Percentiles rank a stretch among this genome's conserved stretches.
phyloP scores from a whole-genome alignment of 805 yeast species.

The Candida sakaeoensis region DNA sequence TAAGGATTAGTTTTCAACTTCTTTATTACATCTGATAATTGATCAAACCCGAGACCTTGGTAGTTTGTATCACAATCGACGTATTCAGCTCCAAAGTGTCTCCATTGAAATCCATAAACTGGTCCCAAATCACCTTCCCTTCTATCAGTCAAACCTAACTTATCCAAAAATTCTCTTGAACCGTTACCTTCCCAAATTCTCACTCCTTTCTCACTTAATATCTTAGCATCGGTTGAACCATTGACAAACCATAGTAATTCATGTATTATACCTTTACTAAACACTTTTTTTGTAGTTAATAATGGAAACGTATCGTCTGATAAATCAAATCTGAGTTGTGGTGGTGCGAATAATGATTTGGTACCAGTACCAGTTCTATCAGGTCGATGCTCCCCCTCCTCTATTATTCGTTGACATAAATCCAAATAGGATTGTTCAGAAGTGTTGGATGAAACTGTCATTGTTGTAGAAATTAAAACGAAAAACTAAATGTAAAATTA shows the following conservation, averaged over 20 bases:
- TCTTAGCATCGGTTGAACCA: conserved; percentile 86
- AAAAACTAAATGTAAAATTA: background rate
- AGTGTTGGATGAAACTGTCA: conserved; percentile 30
- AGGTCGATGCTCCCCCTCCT: conserved; percentile 84
- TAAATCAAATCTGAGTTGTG: conserved; percentile 82
- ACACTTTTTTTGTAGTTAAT: conserved; percentile 89
- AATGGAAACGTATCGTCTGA: conserved; percentile 76
- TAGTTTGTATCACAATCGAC: conserved; percentile 84
- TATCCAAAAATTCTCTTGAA: conserved; percentile 83
- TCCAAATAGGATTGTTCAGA: conserved; percentile 88
- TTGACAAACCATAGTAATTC: conserved; percentile 91
- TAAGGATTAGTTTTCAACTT: conserved; percentile 85
- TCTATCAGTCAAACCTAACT: conserved; percentile 72
- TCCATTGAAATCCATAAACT: conserved; percentile 98
- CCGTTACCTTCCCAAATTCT: conserved; percentile 99
- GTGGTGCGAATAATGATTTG: conserved; percentile 86
- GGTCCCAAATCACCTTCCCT: conserved; percentile 97
- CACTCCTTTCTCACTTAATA: conserved; percentile 78
- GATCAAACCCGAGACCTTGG: conserved; percentile 86
- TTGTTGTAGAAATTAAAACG: conserved; percentile 5
- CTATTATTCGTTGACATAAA: conserved; percentile 70
- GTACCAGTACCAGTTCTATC: conserved; percentile 99
- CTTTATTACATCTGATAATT: conserved; percentile 72
- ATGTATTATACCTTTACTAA: conserved; percentile 80
- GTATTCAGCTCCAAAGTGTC: conserved; percentile 97